Conservation (phyloP, 345 rosid species). For the Hypericum androsaemum region DNA sequence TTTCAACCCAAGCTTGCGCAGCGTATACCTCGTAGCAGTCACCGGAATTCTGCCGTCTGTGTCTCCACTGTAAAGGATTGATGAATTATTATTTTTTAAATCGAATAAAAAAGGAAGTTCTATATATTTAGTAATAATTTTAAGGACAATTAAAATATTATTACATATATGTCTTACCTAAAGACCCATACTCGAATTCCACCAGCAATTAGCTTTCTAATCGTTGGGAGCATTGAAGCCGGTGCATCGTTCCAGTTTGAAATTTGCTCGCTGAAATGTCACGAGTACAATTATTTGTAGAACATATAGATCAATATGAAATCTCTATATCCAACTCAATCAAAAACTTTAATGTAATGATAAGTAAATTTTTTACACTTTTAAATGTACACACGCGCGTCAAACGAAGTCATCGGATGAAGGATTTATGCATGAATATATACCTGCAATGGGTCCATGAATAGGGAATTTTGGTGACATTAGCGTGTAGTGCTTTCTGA, state of each 20-base stretch:
- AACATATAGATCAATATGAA: not conserved
- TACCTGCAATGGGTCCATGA: conserved; percentile 85
- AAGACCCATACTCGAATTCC: conserved; percentile 74
- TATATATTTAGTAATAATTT: too few species aligned
- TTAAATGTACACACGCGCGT: too few species aligned
- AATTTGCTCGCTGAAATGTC: conserved; percentile 33
- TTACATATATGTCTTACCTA: not conserved
- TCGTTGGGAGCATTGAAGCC: conserved; percentile 47
- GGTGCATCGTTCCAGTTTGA: conserved; percentile 52
- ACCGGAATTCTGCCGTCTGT: conserved; percentile 88
- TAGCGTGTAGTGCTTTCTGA: conserved; percentile 69
- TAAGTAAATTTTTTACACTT: too few species aligned
- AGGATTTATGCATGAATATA: not conserved
- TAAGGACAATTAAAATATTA: too few species aligned
- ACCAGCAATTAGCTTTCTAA: conserved; percentile 37
- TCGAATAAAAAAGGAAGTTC: too few species aligned
- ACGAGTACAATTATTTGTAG: too few species aligned
- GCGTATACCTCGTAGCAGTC: conserved; percentile 52
- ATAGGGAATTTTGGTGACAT: conserved; percentile 47
- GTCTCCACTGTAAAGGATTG: conserved; percentile 50
- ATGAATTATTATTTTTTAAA: too few species aligned
- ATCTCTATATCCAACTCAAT: not conserved
- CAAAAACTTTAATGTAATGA: not conserved
- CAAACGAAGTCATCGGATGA: too few species aligned
- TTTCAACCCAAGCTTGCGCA: conserved; percentile 60